Conservation (phyloP, 768 basidiomycete genomes). For the Sporobolomyces roseus region DNA sequence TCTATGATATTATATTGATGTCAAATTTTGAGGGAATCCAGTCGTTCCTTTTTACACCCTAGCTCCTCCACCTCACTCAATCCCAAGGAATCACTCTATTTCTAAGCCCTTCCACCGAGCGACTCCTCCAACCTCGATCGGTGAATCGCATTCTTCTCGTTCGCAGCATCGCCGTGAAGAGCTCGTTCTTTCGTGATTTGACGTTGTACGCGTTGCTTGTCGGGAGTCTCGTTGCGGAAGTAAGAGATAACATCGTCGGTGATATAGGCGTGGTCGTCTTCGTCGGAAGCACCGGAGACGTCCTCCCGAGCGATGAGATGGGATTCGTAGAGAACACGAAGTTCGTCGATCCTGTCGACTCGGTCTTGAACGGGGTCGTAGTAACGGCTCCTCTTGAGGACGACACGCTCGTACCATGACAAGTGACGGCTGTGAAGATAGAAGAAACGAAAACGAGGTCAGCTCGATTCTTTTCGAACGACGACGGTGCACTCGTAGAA, state of each 20-base stretch:
- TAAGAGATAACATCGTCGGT: conserved; percentile 31
- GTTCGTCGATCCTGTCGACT: conserved; percentile 48
- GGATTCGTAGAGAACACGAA: conserved; percentile 47
- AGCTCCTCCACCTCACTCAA: too few species aligned
- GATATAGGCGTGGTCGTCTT: conserved; percentile 33
- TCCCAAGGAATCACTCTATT: too few species aligned
- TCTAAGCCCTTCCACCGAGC: conserved; percentile 7
- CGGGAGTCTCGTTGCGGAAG: conserved; percentile 27
- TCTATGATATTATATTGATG: too few species aligned
- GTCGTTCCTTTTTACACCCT: too few species aligned
- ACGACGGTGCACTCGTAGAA: too few species aligned
- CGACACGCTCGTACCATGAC: conserved; percentile 47
- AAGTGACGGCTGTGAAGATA: conserved; percentile 45
- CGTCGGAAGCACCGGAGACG: background rate
- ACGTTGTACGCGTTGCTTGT: conserved; percentile 8
- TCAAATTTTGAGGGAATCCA: too few species aligned
- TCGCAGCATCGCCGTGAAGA: conserved; percentile 14
- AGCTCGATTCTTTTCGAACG: too few species aligned
- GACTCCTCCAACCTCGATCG: conserved; percentile 26
- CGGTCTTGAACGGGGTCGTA: conserved; percentile 49
- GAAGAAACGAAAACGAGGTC: too few species aligned
- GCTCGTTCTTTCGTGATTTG: conserved; percentile 35
- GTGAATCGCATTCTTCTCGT: conserved; percentile 6
- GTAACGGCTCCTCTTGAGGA: conserved; percentile 48
- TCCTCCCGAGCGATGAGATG: conserved; percentile 32